Percentiles rank a stretch among this genome's conserved stretches.
These are phyloP conservation scores for Neckera pumila DNA, from an alignment of 225 moss, liverwort and hornwort genomes.

Conservation along the genomic window DNA sequence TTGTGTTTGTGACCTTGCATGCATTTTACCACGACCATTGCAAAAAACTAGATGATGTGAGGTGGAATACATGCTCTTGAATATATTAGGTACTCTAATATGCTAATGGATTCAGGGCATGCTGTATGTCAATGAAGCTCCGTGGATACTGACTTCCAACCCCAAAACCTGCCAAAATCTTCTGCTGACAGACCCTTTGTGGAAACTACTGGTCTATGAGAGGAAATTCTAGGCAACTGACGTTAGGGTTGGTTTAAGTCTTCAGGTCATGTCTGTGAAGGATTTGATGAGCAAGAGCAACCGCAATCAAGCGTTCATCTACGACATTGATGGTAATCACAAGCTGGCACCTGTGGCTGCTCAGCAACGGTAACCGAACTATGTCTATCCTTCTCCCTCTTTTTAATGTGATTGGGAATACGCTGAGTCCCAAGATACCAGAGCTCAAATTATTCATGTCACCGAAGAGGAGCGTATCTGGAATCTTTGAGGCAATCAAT, in stretches of 20 bases:
- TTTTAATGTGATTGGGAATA: not conserved
- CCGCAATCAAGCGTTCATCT: constrained; percentile 14
- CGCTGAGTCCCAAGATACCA: not conserved
- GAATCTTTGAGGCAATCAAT: not conserved
- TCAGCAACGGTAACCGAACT: constrained; percentile 7
- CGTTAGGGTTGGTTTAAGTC: not conserved
- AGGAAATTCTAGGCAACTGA: not conserved
- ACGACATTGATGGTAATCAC: constrained; percentile 3
- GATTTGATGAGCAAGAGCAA: constrained; percentile 16
- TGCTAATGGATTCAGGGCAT: not conserved
- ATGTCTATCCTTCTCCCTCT: not conserved
- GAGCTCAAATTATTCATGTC: not conserved
- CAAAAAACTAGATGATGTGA: not conserved
- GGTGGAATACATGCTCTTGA: not conserved
- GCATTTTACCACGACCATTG: not conserved
- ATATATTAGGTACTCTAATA: not conserved
- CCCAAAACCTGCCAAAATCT: not conserved
- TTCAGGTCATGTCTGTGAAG: constrained; percentile 30
- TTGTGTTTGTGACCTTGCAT: not conserved
- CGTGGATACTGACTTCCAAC: not conserved
- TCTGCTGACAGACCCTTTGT: not conserved
- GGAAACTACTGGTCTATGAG: not conserved
- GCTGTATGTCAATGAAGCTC: not conserved
- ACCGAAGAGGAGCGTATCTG: not conserved
- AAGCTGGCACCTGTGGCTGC: constrained; percentile 15